Percentiles rank a stretch among this genome's conserved stretches.
Evolutionary conservation across 805 yeast genomes (phyloP).

Genomic region (Spencermartinsiella europaea): DNA sequence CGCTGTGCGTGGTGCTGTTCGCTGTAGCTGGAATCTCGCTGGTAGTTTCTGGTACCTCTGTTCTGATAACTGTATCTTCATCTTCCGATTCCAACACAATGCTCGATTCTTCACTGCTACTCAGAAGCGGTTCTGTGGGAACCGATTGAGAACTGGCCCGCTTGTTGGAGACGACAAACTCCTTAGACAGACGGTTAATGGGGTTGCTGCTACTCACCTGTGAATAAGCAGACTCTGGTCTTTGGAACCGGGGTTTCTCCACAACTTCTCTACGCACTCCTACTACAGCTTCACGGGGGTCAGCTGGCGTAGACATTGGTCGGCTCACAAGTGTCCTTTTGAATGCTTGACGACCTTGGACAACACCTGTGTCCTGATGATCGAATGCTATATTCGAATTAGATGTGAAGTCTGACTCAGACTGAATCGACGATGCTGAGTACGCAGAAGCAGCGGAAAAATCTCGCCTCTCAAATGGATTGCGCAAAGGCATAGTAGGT

Average conservation of each 20-base stretch:
- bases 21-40: not conserved
- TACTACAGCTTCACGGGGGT: conserved; percentile 1
- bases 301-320: conserved; percentile 10
- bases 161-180: not conserved
- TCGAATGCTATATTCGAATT: not conserved
- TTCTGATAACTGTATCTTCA: not conserved
- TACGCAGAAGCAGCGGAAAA: conserved; percentile 1
- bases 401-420: conserved; percentile 12
- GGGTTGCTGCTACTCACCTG: not conserved
- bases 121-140: not conserved
- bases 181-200: not conserved
- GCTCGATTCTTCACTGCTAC: not conserved
- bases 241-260: not conserved
- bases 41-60: not conserved
- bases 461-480: not conserved
- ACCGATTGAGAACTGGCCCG: not conserved
- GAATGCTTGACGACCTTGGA: not conserved
- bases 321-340: not conserved
- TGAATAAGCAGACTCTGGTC: not conserved
- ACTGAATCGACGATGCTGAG: conserved; percentile 15
- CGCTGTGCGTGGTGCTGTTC: not conserved
- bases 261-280: not conserved
- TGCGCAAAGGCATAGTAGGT: not conserved
- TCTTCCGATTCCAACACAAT: not conserved
- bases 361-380: not conserved